phyloP scores from a whole-genome alignment of 495 filamentous ascomycete species.

The Penicillium riverlandense region DNA sequence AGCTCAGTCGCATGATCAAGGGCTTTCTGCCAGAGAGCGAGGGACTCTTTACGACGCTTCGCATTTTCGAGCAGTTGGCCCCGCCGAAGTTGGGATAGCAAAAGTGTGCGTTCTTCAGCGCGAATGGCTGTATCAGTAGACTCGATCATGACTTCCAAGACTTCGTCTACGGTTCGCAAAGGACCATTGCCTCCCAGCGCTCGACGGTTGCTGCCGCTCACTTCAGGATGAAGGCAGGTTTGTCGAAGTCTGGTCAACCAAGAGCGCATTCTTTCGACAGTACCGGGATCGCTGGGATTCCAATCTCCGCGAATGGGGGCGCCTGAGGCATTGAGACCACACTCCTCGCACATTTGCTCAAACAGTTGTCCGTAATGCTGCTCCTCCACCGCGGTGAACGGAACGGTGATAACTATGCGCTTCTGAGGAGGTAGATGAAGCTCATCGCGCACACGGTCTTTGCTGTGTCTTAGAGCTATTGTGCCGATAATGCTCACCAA shows the following conservation, averaged over 20 bases:
- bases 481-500: slow-evolving; percentile 58
- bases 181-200: slow-evolving; percentile 60
- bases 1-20: slow-evolving; percentile 45
- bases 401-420: slow-evolving; percentile 78
- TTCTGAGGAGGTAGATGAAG: slow-evolving; percentile 62
- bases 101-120: slow-evolving; percentile 56
- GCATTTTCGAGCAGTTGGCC: slow-evolving; percentile 73
- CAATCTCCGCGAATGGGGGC: slow-evolving; percentile 51
- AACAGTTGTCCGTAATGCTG: slow-evolving; percentile 74
- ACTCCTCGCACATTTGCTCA: slow-evolving; percentile 61
- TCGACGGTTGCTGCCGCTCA: slow-evolving; percentile 59
- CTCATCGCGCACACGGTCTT: slow-evolving; percentile 69
- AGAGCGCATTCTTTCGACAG: slow-evolving; percentile 58
- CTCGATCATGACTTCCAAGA: slow-evolving; percentile 84
- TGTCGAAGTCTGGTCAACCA: slow-evolving; percentile 72
- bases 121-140: slow-evolving; percentile 57
- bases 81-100: slow-evolving; percentile 52
- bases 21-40: slow-evolving; percentile 58
- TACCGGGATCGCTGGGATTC: slow-evolving; percentile 49
- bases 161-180: slow-evolving; percentile 73
- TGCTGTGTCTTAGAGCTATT: slow-evolving; percentile 79
- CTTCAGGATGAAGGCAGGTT: slow-evolving; percentile 78
- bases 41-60: slow-evolving; percentile 47
- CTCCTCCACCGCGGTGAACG: slow-evolving; percentile 82
- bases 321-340: slow-evolving; percentile 58